Evolutionary conservation across 78 protist species (phyloP).

Genomic region (Dictyostelium purpureum): DNA sequence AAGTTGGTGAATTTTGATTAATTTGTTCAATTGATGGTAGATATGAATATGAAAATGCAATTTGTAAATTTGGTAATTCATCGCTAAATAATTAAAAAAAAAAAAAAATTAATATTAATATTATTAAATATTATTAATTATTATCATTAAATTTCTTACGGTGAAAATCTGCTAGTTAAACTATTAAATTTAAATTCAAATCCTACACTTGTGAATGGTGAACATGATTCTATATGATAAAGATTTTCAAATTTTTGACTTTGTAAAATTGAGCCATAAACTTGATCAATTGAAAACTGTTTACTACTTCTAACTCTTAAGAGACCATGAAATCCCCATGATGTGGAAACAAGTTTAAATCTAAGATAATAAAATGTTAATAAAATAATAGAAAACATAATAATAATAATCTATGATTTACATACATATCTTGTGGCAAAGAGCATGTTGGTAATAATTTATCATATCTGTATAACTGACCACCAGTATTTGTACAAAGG

Average conservation of each 20-base stretch:
- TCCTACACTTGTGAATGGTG: conserved; percentile 28
- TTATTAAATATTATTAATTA: not conserved
- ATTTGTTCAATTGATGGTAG: not conserved
- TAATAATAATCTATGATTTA: not conserved
- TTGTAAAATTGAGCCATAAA: conserved; percentile 7
- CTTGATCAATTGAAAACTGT: conserved; percentile 10
- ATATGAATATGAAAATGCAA: conserved; percentile 56
- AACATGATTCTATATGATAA: conserved; percentile 52
- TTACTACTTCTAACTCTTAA: conserved; percentile 34
- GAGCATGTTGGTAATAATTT: conserved; percentile 17
- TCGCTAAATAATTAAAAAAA: not conserved
- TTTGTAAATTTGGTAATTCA: conserved; percentile 35
- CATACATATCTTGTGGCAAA: conserved; percentile 59
- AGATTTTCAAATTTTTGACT: conserved; percentile 30
- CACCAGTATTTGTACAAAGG: conserved; percentile 27
- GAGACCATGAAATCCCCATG: conserved; percentile 73
- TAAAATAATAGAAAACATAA: not conserved
- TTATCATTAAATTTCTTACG: not conserved
- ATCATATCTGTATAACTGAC: conserved; percentile 43
- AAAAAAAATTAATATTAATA: not conserved
- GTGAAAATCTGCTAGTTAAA: not conserved
- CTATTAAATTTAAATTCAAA: conserved; percentile 65
- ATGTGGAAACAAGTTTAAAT: conserved; percentile 11
- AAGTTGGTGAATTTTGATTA: not conserved
- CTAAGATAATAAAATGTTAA: not conserved